A percentile compares a stretch with the other conserved stretches of the same genome.
phyloP scores from a whole-genome alignment of 805 yeast species.

The Wickerhamomyces tratensis region DNA sequence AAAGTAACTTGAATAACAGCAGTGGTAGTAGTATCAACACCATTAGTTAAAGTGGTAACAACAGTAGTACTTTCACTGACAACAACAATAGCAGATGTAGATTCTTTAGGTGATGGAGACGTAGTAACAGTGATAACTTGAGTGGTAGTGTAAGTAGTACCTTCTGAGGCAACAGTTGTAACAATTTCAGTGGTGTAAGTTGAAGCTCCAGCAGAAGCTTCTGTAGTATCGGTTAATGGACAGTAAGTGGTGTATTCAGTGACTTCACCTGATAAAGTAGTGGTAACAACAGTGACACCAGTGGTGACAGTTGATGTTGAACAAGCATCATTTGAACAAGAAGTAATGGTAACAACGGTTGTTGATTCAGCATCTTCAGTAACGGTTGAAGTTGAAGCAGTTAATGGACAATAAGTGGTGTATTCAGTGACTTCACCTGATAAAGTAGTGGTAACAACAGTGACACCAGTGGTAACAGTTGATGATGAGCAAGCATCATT shows the following conservation, averaged over 20 bases:
- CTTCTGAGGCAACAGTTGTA: background rate
- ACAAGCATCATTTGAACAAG: slow-evolving; percentile 9
- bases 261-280: slow-evolving; percentile 12
- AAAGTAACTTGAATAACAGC: slow-evolving; percentile 3
- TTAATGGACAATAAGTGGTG: slow-evolving; percentile 17
- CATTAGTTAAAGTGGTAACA: slow-evolving; percentile 5
- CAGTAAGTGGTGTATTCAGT: slow-evolving; percentile 2
- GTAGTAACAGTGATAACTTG: background rate
- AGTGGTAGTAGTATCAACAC: slow-evolving; percentile 4
- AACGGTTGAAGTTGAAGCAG: slow-evolving; percentile 5
- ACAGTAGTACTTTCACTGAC: slow-evolving; percentile 7
- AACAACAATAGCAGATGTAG: too few species aligned
- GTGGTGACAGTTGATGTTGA: slow-evolving; percentile 8
- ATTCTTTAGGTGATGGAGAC: too few species aligned
- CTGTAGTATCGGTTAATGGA: background rate
- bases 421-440: slow-evolving; percentile 9
- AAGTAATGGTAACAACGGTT: slow-evolving; percentile 18
- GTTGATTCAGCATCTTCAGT: slow-evolving; percentile 7
- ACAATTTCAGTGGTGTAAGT: too few species aligned
- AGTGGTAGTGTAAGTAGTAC: background rate
- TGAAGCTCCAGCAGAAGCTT: background rate
- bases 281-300: slow-evolving; percentile 11
- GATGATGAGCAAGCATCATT: slow-evolving; percentile 8
- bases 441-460: slow-evolving; percentile 21
- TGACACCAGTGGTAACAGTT: slow-evolving; percentile 19